phyloP scores from a whole-genome alignment of 2,329 filamentous ascomycete species.

The Ophiostoma quercus region DNA sequence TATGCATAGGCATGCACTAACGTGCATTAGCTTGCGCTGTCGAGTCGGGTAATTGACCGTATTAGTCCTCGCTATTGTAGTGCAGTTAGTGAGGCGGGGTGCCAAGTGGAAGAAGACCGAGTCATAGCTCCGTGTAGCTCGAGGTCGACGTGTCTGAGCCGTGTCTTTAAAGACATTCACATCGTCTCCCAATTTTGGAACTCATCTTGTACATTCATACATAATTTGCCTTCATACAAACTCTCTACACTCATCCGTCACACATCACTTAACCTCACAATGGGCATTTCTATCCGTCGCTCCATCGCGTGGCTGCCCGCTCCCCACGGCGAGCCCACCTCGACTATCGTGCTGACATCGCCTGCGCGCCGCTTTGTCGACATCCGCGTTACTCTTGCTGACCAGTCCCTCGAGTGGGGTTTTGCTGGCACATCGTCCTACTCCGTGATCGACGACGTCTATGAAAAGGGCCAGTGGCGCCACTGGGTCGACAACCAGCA shows the following conservation, averaged over 20 bases:
- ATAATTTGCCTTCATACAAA: neutral
- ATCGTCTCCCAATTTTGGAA: neutral
- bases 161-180: neutral
- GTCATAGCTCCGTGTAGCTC: conserved; percentile 1
- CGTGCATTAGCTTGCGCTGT: conserved; percentile 1
- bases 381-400: conserved; percentile 43
- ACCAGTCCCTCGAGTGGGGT: conserved; percentile 54
- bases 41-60: conserved; percentile 6
- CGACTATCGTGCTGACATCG: conserved; percentile 60
- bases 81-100: conserved; percentile 3
- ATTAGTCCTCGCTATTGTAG: conserved; percentile 3
- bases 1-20: conserved; percentile 1
- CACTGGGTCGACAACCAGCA: conserved; percentile 58
- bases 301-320: conserved; percentile 56
- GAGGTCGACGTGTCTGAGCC: neutral
- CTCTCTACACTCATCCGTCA: neutral
- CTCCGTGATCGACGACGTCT: conserved; percentile 26
- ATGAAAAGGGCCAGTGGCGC: conserved; percentile 43
- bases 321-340: conserved; percentile 53
- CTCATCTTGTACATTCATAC: neutral
- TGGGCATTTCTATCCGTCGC: conserved; percentile 53
- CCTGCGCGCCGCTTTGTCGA: conserved; percentile 56
- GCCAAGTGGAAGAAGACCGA: conserved; percentile 5
- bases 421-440: conserved; percentile 54
- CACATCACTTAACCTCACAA: conserved; percentile 24